A percentile compares a stretch with the other conserved stretches of the same genome.
These are phyloP conservation scores for Podospora australis DNA, from an alignment of 495 filamentous ascomycete species.

Conservation along the genomic window DNA sequence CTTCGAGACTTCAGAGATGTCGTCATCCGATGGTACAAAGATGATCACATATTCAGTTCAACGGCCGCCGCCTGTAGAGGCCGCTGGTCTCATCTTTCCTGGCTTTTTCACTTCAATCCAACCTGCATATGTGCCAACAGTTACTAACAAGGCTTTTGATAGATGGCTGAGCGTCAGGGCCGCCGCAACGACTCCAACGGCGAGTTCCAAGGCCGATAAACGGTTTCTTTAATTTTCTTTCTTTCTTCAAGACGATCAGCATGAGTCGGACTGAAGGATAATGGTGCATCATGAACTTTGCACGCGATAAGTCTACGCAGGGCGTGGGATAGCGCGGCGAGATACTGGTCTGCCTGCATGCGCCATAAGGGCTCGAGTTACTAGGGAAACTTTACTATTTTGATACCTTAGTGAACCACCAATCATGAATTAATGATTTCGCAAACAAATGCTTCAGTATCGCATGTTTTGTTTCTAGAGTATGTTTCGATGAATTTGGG, in stretches of 20 bases:
- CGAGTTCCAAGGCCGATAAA: neutral
- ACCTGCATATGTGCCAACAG: neutral
- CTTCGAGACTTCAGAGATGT: neutral
- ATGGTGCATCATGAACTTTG: too few relatives aligned
- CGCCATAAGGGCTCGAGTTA: too few relatives aligned
- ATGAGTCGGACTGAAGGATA: too few relatives aligned
- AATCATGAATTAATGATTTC: too few relatives aligned
- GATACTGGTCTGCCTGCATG: too few relatives aligned
- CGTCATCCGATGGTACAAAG: too few relatives aligned
- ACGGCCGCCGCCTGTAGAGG: too few relatives aligned
- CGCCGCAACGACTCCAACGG: slow-evolving; percentile 36
- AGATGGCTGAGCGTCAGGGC: slow-evolving; percentile 40
- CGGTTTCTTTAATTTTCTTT: neutral
- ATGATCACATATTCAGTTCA: neutral
- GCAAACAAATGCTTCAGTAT: neutral
- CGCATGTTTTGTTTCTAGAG: neutral
- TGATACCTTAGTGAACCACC: too few relatives aligned
- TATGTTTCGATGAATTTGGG: neutral
- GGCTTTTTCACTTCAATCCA: neutral
- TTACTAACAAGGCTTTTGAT: slow-evolving; percentile 6
- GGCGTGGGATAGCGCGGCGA: too few relatives aligned
- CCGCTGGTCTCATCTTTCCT: neutral
- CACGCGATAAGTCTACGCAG: too few relatives aligned
- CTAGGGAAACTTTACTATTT: too few relatives aligned
- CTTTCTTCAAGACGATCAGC: neutral